Conservation (phyloP, 2,329 filamentous ascomycete genomes). For the Ophiocordyceps camponoti-saundersi region DNA sequence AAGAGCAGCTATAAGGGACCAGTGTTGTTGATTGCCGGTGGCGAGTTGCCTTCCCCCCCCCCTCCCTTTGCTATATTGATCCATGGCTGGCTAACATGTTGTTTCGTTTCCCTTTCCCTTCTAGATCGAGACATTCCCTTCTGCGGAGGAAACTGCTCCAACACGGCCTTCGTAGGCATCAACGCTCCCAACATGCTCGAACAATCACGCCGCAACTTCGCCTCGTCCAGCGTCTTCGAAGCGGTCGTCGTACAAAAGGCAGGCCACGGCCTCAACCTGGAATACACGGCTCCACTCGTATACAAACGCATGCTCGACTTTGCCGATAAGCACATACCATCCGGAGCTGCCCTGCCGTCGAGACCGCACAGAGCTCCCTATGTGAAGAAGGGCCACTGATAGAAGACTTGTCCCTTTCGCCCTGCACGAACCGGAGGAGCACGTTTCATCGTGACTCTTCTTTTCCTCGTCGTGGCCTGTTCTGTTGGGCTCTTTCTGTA, state of each 20-base stretch:
- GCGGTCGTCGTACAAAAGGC: conserved; percentile 34
- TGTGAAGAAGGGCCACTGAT: too few species aligned
- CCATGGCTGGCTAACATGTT: neutral
- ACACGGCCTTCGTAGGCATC: conserved; percentile 18
- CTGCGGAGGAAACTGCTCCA: conserved; percentile 43
- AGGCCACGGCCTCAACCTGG: conserved; percentile 33
- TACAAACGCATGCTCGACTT: conserved; percentile 21
- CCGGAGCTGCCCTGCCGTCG: neutral
- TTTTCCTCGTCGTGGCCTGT: too few species aligned
- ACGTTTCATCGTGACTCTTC: too few species aligned
- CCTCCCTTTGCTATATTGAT: neutral
- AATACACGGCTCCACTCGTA: conserved; percentile 14
- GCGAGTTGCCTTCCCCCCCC: conserved; percentile 11
- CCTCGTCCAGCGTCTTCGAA: conserved; percentile 28
- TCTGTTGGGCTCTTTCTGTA: too few species aligned
- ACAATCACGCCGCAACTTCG: conserved; percentile 21
- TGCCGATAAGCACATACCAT: neutral
- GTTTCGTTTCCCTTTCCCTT: neutral
- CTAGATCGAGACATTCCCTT: conserved; percentile 33
- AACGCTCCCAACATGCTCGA: conserved; percentile 24
- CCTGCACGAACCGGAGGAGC: too few species aligned
- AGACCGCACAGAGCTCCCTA: too few species aligned
- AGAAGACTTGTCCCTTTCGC: too few species aligned
- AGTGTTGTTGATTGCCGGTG: conserved; percentile 41
- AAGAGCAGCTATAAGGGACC: conserved; percentile 30